Base-by-base conservation (phyloP, 352 stramenopile species). In the Phytophthora palmivora region DNA sequence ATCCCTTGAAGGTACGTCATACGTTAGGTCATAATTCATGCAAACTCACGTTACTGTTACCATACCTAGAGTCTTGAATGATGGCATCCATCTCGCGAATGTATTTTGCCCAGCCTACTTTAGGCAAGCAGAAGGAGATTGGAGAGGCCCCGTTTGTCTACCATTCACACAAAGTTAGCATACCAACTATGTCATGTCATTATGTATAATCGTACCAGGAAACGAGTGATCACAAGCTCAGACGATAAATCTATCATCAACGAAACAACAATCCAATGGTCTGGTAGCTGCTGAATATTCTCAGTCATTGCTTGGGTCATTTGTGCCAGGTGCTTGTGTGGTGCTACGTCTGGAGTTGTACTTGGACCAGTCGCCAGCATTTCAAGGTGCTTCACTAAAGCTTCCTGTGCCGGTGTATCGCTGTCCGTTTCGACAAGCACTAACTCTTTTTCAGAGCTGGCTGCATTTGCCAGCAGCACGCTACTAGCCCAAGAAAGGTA, bases 31-130 rank as follows among this genome's bases (percentile, higher is more conserved):
- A 22, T 15, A 28, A 33, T 39, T 16, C 18, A 16, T 41, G 11
- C 21, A 50, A 51, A 4, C 7, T 43, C 6, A 37, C 2, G 22
- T 32, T 16, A 50, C 21, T 15, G 38, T 18, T 51, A 39, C 3
- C 56, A n/a, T 69, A 88, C 85, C 83, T 82, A 38, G 85, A 94
- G 15, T 74, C 51, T 32, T 75, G 46, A 41, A 92, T 83, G 26
- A 92, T 84, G 9, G 44, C 18, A 50, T 73, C 44, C 33, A 94
- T 46, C 37, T 89, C 74, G 8, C 47, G 37, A 36, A 83, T 74
- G 21, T 43, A 67, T 12, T 72, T 67, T 15, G 62, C 30, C 83
- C 83, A 94, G 26, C 50, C 30, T 30, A 76, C 60, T 7, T 50
- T 74, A 8, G 53, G 64, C 16, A 92, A 63, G 30, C 68, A 78